These are phyloP conservation scores for Sporopachydermia cereana DNA, from an alignment of 1,139 yeast species.

Conservation along the genomic window DNA sequence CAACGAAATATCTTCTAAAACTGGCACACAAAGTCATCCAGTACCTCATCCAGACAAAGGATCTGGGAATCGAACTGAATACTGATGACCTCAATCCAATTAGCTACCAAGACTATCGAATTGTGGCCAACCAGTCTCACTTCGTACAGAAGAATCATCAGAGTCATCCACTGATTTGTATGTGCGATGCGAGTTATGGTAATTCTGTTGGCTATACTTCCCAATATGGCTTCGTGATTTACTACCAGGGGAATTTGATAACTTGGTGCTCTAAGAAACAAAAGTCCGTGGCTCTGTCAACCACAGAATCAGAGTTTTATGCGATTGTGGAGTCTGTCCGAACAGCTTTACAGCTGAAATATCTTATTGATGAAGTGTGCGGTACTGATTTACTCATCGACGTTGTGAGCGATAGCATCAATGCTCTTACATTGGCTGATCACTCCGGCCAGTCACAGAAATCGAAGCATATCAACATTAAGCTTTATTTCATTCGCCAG, in stretches of 20 bases:
- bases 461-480: not conserved
- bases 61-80: not conserved
- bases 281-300: not conserved
- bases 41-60: not conserved
- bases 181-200: slow-evolving; percentile 5
- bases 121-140: not conserved
- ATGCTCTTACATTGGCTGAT: not conserved
- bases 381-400: not conserved
- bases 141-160: not conserved
- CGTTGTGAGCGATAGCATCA: not conserved
- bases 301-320: slow-evolving; percentile 1
- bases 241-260: not conserved
- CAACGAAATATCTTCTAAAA: not conserved
- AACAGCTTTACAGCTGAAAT: not conserved
- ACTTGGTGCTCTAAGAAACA: slow-evolving; percentile 5
- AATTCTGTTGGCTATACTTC: slow-evolving; percentile 2
- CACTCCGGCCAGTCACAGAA: not conserved
- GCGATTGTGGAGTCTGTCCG: not conserved
- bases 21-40: slow-evolving; percentile 1
- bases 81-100: not conserved
- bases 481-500: not conserved
- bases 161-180: not conserved
- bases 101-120: not conserved
- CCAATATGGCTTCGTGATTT: not conserved
- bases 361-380: not conserved